These are phyloP conservation scores for Harringtonia lauricola DNA, from an alignment of 2,329 filamentous ascomycete genomes.

Conservation along the genomic window DNA sequence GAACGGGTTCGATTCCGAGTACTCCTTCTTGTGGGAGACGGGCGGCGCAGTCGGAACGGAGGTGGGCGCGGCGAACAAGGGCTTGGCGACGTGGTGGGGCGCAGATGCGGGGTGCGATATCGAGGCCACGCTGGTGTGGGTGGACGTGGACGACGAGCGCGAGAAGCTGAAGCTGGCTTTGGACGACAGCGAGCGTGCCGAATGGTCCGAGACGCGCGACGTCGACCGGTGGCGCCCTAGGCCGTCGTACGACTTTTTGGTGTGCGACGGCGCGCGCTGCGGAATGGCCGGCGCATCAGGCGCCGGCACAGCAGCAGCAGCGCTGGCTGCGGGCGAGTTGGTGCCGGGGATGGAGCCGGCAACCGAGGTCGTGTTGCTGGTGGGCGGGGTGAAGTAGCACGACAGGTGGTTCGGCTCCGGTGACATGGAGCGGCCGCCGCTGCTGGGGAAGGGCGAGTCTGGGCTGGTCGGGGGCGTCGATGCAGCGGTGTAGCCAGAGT, in stretches of 20 bases:
- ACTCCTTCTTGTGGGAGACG: conserved; percentile 26
- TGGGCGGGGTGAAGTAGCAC: conserved; percentile 49
- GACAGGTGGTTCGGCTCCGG: conserved; percentile 57
- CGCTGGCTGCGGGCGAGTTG: conserved; percentile 3
- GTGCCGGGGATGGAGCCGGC: conserved; percentile 30
- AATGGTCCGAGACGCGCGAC: conserved; percentile 45
- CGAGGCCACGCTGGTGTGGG: conserved; percentile 32
- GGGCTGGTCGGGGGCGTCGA: conserved; percentile 56
- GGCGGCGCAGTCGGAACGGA: conserved; percentile 15
- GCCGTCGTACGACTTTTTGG: conserved; percentile 70
- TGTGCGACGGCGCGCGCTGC: conserved; percentile 72
- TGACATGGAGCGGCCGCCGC: conserved; percentile 34
- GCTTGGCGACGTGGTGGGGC: conserved; percentile 12
- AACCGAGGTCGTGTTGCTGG: not conserved
- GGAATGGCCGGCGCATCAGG: conserved; percentile 56
- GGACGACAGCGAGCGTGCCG: conserved; percentile 39
- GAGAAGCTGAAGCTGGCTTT: conserved; percentile 47
- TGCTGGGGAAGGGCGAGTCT: conserved; percentile 44
- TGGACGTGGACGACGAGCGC: conserved; percentile 45
- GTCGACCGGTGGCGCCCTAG: conserved; percentile 35
- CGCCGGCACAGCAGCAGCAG: conserved; percentile 13
- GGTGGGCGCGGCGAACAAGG: conserved; percentile 11
- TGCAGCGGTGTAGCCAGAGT: conserved; percentile 45
- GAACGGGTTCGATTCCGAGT: conserved; percentile 56
- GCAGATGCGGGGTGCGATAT: conserved; percentile 24